Base-by-base conservation (phyloP, 208 protist genomes). In the Leishmania martiniquensis region DNA sequence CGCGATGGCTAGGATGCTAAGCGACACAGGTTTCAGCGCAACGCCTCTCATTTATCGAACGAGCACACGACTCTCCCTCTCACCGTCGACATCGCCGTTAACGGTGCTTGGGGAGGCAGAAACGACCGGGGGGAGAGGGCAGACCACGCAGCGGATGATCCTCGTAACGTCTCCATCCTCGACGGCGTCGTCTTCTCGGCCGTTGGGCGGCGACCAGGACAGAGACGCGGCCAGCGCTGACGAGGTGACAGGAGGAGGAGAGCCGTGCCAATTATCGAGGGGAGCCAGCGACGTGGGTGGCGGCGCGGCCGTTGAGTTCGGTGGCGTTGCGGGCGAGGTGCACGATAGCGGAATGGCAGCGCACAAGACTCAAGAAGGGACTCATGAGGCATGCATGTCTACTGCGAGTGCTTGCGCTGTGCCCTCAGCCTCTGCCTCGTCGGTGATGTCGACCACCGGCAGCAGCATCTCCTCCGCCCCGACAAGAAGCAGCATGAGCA, bases 31-130 rank as follows among this genome's bases (percentile, higher is more conserved):
- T 39, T 39, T 76, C 22, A 66, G 70, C 44, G 69, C 75, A 34
- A 84, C 80, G 9, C 80, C 80, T 72, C 44, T 80, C 44, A 79
- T 68, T 29, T 79, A 84, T 52, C 80, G 80, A 34, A 80, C 80
- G 37, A 76, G 70, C 37, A 77, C 80, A 39, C 80, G 52, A 25
- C 37, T 72, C 13, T 84, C 80, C 1, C n/a, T 25, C 37, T 76
- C 75, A 15, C 80, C 80, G 9, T 4, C 34, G 5, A 37, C 68
- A 44, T 13, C 47, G 5, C 68, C 68, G 34, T 7, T 25, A 42
- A n/a, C 69, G 29, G 22, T 74, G 47, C 37, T 25, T 15, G 32
- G 22, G 22, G 44, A 25, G 12, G 17, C 72, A 75, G 49, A 6
- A 37, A 66, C 42, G 32, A 47, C 54, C 22, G 12, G 22, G 68